These are phyloP conservation scores for Neopestalotiopsis sp. DNA, from an alignment of 2,329 filamentous ascomycete genomes.

Conservation along the genomic window DNA sequence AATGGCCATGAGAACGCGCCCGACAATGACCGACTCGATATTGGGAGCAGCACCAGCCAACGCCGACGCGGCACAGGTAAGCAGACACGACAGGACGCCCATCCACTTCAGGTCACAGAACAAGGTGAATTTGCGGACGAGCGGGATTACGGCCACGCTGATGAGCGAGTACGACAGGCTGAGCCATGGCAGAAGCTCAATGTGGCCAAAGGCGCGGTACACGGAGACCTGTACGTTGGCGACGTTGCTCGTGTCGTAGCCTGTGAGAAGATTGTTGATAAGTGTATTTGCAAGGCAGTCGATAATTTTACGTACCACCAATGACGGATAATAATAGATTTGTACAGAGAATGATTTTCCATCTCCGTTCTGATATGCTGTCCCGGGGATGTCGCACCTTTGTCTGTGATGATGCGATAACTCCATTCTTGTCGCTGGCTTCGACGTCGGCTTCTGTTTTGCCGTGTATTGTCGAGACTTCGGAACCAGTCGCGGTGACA, in stretches of 20 bases:
- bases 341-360: not conserved
- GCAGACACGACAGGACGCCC: conserved; percentile 27
- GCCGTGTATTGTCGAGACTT: not conserved
- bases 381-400: not conserved
- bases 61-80: conserved; percentile 35
- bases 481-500: not conserved
- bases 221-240: conserved; percentile 62
- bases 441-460: not conserved
- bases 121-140: conserved; percentile 39
- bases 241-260: conserved; percentile 49
- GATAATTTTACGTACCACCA: conserved; percentile 2
- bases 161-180: conserved; percentile 40
- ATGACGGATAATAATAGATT: conserved; percentile 11
- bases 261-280: conserved; percentile 24
- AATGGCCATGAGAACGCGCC: conserved; percentile 37
- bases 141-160: conserved; percentile 38
- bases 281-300: too few relatives aligned
- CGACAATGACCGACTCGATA: conserved; percentile 36
- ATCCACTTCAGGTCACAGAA: conserved; percentile 38
- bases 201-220: conserved; percentile 52
- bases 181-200: conserved; percentile 46
- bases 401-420: not conserved
- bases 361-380: not conserved
- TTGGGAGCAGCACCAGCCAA: conserved; percentile 35
- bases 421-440: not conserved